Base-by-base conservation (phyloP, 202 grass and related monocot genomes). In the Zoysia matrella region DNA sequence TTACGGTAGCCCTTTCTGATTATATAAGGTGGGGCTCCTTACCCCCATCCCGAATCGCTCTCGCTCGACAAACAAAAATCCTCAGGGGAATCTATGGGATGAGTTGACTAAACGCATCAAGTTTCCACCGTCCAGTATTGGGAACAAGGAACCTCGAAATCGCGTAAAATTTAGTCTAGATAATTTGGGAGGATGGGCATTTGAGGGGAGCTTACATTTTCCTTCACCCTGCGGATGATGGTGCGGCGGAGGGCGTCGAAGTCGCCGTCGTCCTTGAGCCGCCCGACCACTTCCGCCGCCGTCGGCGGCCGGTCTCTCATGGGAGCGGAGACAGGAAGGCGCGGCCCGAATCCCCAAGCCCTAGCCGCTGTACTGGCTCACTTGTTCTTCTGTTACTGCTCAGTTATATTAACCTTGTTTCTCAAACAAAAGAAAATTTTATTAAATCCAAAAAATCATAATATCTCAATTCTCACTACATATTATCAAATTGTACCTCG, bases 231-330 rank as follows among this genome's bases (percentile, higher is more conserved):
- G 80, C 88, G 92, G 60, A 91, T 73, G 86, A 98, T 92, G 65
- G 79, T 80, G 60, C 91, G 86, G 65, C 95, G 95, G 69, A 98
- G 95, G 65, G 88, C 78, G 47, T 98, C 95, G 80, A 98, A 98
- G 78, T 93, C 94, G 15, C 94, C 92, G 51, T 97, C 94, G 45
- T 97, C 94, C 83, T 92, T 97, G 65, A 94, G 83, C 50, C 88
- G 78, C 49, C 63, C 87, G 62, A 97, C 85, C 40, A 97, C 94
- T 67, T 97, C 95, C 54, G 84, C 88, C 14, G 82, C 76, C 30
- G 80, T 83, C 48, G 90, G 95, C 39, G 39, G 78, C 62, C 68
- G 73, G 56, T 81, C 63, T 61, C 69, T 67, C 83, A 90, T 76
- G 14, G 45, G 72, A 65, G 47, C 15, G 7, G 13, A 46, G 3